Percentiles rank a stretch among this genome's conserved stretches.
phyloP scores from a whole-genome alignment of 2,329 filamentous ascomycete species.

The Exophiala sp. region DNA sequence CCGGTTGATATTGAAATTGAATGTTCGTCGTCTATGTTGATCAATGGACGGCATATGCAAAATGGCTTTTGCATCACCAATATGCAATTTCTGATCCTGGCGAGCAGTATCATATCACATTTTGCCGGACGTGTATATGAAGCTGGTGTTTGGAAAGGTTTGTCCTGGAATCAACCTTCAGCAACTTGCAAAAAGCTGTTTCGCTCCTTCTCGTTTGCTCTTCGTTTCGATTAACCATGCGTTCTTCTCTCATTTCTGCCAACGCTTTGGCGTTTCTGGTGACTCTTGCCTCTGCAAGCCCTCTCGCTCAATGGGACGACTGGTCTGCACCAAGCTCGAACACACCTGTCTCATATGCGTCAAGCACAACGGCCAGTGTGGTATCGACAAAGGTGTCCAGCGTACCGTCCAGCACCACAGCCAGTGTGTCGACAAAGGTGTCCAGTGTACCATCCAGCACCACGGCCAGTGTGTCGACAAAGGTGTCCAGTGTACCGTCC shows the following conservation, averaged over 20 bases:
- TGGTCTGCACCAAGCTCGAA: too few relatives aligned
- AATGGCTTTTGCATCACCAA: not conserved
- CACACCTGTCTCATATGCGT: too few relatives aligned
- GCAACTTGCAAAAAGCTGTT: not conserved
- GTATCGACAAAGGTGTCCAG: not conserved
- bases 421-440: not conserved
- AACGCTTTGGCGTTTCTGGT: too few relatives aligned
- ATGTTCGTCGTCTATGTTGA: not conserved
- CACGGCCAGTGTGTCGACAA: not conserved
- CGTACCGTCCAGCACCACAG: not conserved
- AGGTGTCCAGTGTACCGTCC: not conserved
- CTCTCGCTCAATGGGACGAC: too few relatives aligned
- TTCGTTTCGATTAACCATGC: not conserved
- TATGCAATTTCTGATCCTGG: conserved; percentile 12
- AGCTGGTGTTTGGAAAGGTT: not conserved
- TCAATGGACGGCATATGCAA: not conserved
- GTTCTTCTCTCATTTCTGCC: too few relatives aligned
- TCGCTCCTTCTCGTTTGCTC: not conserved
- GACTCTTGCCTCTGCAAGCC: too few relatives aligned
- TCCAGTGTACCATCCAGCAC: not conserved
- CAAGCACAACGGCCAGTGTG: too few relatives aligned
- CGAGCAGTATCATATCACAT: not conserved
- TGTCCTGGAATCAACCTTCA: not conserved
- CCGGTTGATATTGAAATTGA: conserved; percentile 15
- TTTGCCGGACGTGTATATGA: conserved; percentile 10